A percentile compares a stretch with the other conserved stretches of the same genome.
Evolutionary conservation across 208 protist species (phyloP).

Genomic region (Leishmania tarentolae): DNA sequence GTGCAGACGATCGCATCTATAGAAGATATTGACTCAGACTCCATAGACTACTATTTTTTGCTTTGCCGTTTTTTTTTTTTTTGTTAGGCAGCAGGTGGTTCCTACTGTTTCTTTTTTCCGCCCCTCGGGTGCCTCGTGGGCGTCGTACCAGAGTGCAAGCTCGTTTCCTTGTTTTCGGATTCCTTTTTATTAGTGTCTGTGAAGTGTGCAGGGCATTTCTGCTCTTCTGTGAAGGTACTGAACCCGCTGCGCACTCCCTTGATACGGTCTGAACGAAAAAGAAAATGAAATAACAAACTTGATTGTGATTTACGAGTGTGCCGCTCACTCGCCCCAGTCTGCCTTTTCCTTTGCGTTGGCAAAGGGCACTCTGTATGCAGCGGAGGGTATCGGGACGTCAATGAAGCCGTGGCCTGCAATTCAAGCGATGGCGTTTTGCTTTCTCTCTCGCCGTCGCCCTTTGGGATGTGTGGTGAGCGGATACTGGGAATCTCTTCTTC

Average conservation of each 20-base stretch:
- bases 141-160: not conserved
- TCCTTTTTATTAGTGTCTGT: not conserved
- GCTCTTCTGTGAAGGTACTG: not conserved
- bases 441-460: not conserved
- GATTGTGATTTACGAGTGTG: not conserved
- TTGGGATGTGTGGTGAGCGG: not conserved
- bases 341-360: not conserved
- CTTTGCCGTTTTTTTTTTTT: slow-evolving; percentile 11
- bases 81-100: slow-evolving; percentile 47
- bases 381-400: not conserved
- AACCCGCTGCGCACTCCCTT: not conserved
- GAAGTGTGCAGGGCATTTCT: not conserved
- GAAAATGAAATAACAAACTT: not conserved
- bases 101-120: slow-evolving; percentile 72
- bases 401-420: not conserved
- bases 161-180: not conserved
- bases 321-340: no score
- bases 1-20: not conserved
- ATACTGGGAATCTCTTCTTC: not conserved
- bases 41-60: slow-evolving; percentile 14
- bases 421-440: not conserved
- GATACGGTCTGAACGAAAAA: not conserved
- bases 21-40: slow-evolving; percentile 5
- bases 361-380: not conserved
- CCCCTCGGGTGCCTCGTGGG: not conserved